These are phyloP conservation scores for Encephalitozoon romaleae DNA, from an alignment of 371 early-diverging fungal species.

Conservation along the genomic window DNA sequence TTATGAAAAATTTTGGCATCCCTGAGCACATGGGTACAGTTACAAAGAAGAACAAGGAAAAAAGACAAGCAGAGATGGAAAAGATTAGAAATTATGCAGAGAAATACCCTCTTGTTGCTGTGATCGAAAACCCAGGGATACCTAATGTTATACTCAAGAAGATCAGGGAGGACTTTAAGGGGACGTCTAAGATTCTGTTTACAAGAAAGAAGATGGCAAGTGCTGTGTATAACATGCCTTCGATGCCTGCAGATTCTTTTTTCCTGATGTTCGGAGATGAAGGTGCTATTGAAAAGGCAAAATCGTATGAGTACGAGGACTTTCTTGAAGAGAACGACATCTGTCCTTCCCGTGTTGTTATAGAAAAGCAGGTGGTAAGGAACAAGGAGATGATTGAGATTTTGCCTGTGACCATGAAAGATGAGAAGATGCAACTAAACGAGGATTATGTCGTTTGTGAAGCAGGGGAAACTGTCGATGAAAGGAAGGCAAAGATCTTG, in stretches of 20 bases:
- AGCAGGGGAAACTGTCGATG: background rate
- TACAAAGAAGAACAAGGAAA: slow-evolving; percentile 17
- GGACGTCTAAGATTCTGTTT: background rate
- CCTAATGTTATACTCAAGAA: background rate
- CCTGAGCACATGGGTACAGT: background rate
- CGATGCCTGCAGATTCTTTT: background rate
- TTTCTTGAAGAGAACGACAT: slow-evolving; percentile 10
- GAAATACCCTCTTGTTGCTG: background rate
- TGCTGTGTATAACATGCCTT: slow-evolving; percentile 1
- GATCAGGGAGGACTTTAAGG: slow-evolving; percentile 17
- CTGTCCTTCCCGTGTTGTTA: background rate
- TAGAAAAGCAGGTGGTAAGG: slow-evolving; percentile 5
- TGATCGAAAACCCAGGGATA: slow-evolving; percentile 14
- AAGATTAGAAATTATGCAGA: background rate
- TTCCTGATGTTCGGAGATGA: slow-evolving; percentile 12
- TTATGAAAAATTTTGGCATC: background rate
- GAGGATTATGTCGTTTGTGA: slow-evolving; percentile 33
- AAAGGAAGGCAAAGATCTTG: slow-evolving; percentile 5
- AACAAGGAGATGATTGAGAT: slow-evolving; percentile 16
- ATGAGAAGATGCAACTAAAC: background rate
- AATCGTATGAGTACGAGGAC: slow-evolving; percentile 9
- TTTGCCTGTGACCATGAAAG: slow-evolving; percentile 13
- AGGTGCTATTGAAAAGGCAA: slow-evolving; percentile 8
- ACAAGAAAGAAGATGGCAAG: slow-evolving; percentile 18
- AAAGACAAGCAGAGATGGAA: background rate